A percentile compares a stretch with the other conserved stretches of the same genome.
Evolutionary conservation across 2,329 filamentous ascomycete genomes (phyloP).

Genomic region (Colletotrichum somersetense): DNA sequence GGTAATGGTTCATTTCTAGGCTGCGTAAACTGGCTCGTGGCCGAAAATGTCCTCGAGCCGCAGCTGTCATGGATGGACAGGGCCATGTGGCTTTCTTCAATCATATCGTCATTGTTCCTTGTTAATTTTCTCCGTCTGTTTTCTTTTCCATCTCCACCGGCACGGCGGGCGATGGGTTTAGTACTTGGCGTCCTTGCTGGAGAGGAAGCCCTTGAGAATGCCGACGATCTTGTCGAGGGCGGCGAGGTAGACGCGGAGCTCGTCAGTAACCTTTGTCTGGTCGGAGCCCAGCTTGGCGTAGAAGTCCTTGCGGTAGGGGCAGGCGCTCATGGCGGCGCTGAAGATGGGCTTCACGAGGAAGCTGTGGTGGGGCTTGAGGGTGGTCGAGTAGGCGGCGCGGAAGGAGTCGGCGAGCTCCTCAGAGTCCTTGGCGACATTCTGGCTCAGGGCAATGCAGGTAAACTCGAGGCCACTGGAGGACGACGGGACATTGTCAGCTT

Average conservation of each 20-base stretch:
- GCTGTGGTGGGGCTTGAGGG: slow-evolving; percentile 93
- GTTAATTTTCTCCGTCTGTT: slow-evolving; percentile 7
- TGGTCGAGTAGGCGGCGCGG: slow-evolving; percentile 84
- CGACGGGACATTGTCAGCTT: slow-evolving; percentile 7
- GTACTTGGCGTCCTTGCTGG: slow-evolving; percentile 70
- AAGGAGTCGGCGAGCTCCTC: slow-evolving; percentile 91
- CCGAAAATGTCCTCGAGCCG: slow-evolving; percentile 27
- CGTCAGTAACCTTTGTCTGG: slow-evolving; percentile 69
- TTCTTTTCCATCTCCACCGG: slow-evolving; percentile 6
- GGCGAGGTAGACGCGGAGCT: slow-evolving; percentile 79
- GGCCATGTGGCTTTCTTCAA: slow-evolving; percentile 25
- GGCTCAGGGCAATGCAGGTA: slow-evolving; percentile 84
- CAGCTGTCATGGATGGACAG: slow-evolving; percentile 30
- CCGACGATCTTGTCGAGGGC: slow-evolving; percentile 81
- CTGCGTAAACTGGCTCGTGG: slow-evolving; percentile 36
- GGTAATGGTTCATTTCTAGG: slow-evolving; percentile 39
- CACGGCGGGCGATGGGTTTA: slow-evolving; percentile 47
- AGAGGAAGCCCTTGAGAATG: slow-evolving; percentile 76
- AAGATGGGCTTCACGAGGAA: slow-evolving; percentile 94
- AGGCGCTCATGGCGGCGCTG: slow-evolving; percentile 91
- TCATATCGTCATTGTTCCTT: slow-evolving; percentile 33
- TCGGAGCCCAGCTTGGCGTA: slow-evolving; percentile 86
- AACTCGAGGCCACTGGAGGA: slow-evolving; percentile 86
- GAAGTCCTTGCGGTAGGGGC: slow-evolving; percentile 93
- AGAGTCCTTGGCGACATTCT: slow-evolving; percentile 75